Evolutionary conservation across 306 rosid species (phyloP).

Genomic region (Quercus engelmannii): DNA sequence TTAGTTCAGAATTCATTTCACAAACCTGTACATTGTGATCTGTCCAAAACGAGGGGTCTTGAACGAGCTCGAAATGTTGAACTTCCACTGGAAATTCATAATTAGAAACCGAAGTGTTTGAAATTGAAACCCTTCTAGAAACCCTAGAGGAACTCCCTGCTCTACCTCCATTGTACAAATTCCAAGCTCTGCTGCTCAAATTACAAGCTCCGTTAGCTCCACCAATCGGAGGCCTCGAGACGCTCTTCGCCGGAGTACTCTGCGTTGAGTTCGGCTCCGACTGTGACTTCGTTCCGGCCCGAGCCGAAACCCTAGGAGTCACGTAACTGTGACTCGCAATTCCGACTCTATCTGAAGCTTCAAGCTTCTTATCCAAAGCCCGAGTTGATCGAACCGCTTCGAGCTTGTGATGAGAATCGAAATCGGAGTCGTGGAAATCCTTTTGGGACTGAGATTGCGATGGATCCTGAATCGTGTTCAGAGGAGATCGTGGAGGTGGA

Average conservation of each 20-base stretch:
- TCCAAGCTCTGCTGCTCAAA: slow-evolving; percentile 39
- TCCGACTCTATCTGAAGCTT: slow-evolving; percentile 30
- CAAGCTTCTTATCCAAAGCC: slow-evolving; percentile 28
- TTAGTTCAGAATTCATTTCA: not conserved
- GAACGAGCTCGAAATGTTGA: slow-evolving; percentile 64
- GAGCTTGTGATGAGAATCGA: slow-evolving; percentile 29
- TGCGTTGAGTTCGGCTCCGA: slow-evolving; percentile 80
- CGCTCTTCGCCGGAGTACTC: slow-evolving; percentile 56
- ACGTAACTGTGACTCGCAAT: slow-evolving; percentile 20
- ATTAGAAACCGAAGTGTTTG: not conserved
- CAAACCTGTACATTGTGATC: slow-evolving; percentile 91
- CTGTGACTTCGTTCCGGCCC: slow-evolving; percentile 34
- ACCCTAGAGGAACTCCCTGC: slow-evolving; percentile 30
- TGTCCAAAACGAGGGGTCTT: slow-evolving; percentile 79
- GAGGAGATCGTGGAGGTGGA: slow-evolving; percentile 76
- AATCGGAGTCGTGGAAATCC: slow-evolving; percentile 29
- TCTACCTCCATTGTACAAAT: slow-evolving; percentile 31
- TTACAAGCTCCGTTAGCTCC: slow-evolving; percentile 34
- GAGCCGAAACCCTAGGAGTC: slow-evolving; percentile 38
- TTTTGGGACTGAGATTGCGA: slow-evolving; percentile 58
- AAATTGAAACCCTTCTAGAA: slow-evolving; percentile 31
- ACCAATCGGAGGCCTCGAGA: slow-evolving; percentile 56
- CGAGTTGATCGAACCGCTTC: slow-evolving; percentile 36
- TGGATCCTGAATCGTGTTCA: slow-evolving; percentile 74
- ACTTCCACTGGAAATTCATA: slow-evolving; percentile 30